Evolutionary conservation across 202 grass and related monocot genomes (phyloP), one percentile per base, ranked within the genome.

Genomic region (Zoysia matrella): DNA sequence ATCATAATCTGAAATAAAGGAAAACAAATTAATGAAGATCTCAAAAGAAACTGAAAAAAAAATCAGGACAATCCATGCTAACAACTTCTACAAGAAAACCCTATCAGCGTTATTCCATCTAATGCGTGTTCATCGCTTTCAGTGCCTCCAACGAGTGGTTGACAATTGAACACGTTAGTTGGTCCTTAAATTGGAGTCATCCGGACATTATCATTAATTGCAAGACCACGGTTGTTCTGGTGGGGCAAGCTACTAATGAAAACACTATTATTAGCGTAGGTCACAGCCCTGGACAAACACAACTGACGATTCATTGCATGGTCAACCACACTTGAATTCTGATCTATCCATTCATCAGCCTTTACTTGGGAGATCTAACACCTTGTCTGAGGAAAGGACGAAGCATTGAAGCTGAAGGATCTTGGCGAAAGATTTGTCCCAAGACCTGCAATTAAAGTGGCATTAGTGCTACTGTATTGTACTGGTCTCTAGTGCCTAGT

Each of bases 141-240:
- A 75, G 69, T 81, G 77, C 53, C 16, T 52, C 7, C 67, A 58
- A 69, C 60, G 16, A 73, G 60, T 73, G 78, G 78, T 74, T 83
- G 69, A 90, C 53, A 74, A 65, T 70, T 69, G 79, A 74, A 83
- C 79, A 86, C 69, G 83, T 61, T 56, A 77, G 45, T 64, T 86
- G 60, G 78, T 53, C 66, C 30, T 60, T 41, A 45, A 56, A 52
- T 66, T 61, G 87, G 51, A 54, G 72, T 78, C 39, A 74, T 81
- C 42, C 42, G 74, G 83, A 49, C 60, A 68, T 39, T 56, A 73
- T 69, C 22, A 78, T 55, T 13, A 54, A 80, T 16, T 36, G 48
- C 54, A 22, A 53, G 55, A 55, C 57, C 54, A 12, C 60, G 80
- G 74, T 52, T 61, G 30, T 41, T 64, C 11, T 73, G 86, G 83